Percentiles rank a stretch among this genome's conserved stretches.
Conservation (phyloP, 1,284 basidiomycete species). For the Agroathelia rolfsii region DNA sequence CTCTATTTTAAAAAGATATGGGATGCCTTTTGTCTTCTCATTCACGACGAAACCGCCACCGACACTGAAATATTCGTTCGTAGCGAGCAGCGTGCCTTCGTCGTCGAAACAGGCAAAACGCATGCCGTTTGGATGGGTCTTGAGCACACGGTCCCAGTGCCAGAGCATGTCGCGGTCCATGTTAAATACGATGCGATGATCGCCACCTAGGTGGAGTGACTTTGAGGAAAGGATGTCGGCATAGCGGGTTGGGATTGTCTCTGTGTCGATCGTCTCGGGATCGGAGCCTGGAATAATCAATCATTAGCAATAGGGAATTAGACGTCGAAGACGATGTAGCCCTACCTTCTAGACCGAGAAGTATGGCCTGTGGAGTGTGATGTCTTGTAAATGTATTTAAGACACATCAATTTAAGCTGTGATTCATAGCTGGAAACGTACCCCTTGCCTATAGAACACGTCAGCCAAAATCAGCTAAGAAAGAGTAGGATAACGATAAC, state of each 20-base stretch:
- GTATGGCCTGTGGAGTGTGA: constrained; percentile 89
- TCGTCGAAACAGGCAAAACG: constrained; percentile 80
- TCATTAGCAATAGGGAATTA: constrained; percentile 3
- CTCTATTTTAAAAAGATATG: too few relatives aligned
- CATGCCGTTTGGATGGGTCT: constrained; percentile 86
- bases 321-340: constrained; percentile 14
- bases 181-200: constrained; percentile 71
- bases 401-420: constrained; percentile 4
- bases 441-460: constrained; percentile 64
- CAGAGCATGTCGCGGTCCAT: constrained; percentile 88
- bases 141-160: constrained; percentile 77
- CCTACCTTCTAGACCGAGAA: constrained; percentile 80
- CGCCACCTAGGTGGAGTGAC: constrained; percentile 61
- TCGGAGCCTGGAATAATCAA: constrained; percentile 53
- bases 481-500: constrained; percentile 12
- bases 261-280: constrained; percentile 80
- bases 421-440: constrained; percentile 24
- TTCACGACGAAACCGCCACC: constrained; percentile 90
- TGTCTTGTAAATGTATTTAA: constrained; percentile 43
- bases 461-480: constrained; percentile 2
- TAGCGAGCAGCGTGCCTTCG: constrained; percentile 81
- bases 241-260: constrained; percentile 69
- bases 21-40: constrained; percentile 82
- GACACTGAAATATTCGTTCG: constrained; percentile 91
- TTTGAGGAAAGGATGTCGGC: constrained; percentile 58